phyloP scores from a whole-genome alignment of 2,329 filamentous ascomycete genomes.

The Sphaerulina vaccinii region DNA sequence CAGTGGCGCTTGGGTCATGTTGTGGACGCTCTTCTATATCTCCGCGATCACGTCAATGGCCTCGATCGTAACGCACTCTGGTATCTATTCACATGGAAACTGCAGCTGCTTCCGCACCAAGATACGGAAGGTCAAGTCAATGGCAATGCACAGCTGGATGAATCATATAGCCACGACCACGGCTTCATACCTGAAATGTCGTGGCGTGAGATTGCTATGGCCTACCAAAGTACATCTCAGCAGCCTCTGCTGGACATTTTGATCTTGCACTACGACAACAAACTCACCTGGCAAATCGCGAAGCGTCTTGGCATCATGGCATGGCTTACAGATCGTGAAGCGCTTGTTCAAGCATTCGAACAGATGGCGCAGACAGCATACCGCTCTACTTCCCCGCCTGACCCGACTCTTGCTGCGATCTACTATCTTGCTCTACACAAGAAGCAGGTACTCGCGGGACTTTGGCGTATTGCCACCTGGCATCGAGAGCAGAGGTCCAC shows the following conservation, averaged over 20 bases:
- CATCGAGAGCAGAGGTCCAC: constrained; percentile 82
- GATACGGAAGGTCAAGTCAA: constrained; percentile 3
- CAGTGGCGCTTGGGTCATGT: constrained; percentile 30
- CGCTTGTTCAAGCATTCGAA: constrained; percentile 83
- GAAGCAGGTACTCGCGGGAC: constrained; percentile 82
- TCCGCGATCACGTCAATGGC: constrained; percentile 28
- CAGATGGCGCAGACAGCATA: constrained; percentile 91
- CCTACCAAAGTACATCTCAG: constrained; percentile 67
- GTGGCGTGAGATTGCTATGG: constrained; percentile 79
- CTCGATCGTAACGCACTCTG: constrained; percentile 32
- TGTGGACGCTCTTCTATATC: constrained; percentile 29
- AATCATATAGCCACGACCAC: neutral
- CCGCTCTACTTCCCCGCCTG: constrained; percentile 79
- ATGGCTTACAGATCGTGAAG: constrained; percentile 78
- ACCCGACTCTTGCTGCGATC: constrained; percentile 85
- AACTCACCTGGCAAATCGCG: constrained; percentile 80
- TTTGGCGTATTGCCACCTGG: constrained; percentile 94
- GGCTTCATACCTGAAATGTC: constrained; percentile 48
- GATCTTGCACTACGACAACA: constrained; percentile 72
- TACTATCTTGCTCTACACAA: constrained; percentile 87
- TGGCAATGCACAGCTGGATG: constrained; percentile 32
- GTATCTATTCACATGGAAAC: constrained; percentile 37
- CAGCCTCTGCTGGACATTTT: constrained; percentile 75
- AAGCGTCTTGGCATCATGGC: constrained; percentile 87
- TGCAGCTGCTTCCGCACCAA: constrained; percentile 25